These are phyloP conservation scores for Miscanthus sacchariflorus DNA, from an alignment of 202 grass and related monocot species.

Conservation along the genomic window DNA sequence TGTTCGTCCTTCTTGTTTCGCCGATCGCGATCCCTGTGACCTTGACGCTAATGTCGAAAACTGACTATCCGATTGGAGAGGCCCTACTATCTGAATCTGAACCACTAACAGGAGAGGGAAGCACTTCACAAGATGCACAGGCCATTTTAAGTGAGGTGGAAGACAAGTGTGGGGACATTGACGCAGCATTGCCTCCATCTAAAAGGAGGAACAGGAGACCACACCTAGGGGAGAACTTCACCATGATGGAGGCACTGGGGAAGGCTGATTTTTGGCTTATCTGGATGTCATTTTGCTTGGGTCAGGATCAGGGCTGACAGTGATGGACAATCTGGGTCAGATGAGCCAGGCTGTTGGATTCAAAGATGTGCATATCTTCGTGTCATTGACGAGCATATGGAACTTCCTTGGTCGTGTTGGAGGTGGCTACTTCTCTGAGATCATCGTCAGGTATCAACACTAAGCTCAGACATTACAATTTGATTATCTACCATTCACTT, in stretches of 20 bases:
- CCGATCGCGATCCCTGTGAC: slow-evolving; percentile 63
- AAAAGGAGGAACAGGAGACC: slow-evolving; percentile 68
- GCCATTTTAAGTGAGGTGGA: slow-evolving; percentile 65
- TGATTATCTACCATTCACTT: not conserved
- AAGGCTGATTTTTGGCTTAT: slow-evolving; percentile 93
- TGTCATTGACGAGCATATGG: slow-evolving; percentile 91
- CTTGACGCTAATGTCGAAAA: slow-evolving; percentile 57
- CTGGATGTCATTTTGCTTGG: slow-evolving; percentile 80
- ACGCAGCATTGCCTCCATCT: slow-evolving; percentile 49
- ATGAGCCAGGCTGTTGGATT: slow-evolving; percentile 87
- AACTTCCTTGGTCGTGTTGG: slow-evolving; percentile 64
- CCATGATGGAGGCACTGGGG: slow-evolving; percentile 68
- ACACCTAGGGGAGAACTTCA: slow-evolving; percentile 82
- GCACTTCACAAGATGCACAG: slow-evolving; percentile 51
- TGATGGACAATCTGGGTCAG: slow-evolving; percentile 91
- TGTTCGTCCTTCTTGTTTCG: slow-evolving; percentile 63
- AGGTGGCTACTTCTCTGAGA: slow-evolving; percentile 68
- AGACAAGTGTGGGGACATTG: slow-evolving; percentile 65
- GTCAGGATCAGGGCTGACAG: slow-evolving; percentile 81
- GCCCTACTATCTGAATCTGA: slow-evolving; percentile 54
- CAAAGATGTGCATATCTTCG: slow-evolving; percentile 61
- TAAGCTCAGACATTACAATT: not conserved
- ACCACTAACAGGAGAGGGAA: slow-evolving; percentile 50
- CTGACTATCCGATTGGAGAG: slow-evolving; percentile 51
- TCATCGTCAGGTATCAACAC: slow-evolving; percentile 1